Evolutionary conservation across 306 rosid genomes (phyloP), one percentile per base, ranked within the genome.

Genomic region (Carpinus viminea): DNA sequence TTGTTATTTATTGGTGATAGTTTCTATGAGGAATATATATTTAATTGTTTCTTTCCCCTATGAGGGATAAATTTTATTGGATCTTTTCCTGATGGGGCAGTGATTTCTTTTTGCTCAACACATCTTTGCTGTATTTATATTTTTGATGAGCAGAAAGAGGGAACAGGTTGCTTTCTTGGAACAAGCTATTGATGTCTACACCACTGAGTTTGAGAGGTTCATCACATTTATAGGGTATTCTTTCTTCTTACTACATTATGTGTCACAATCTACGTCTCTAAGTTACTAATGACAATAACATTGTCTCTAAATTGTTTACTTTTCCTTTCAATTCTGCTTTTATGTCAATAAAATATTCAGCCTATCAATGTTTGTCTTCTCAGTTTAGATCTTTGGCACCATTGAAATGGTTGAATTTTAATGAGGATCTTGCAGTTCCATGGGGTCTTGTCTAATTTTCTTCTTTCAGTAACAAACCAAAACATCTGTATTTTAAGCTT

Each of bases 181-280:
- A 81, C 84, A 87, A 85, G 93, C 96, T 83, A 85, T 90, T 82
- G 88, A 90, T 74, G 88, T 93, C 83, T 95, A 92, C 77, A 53
- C 93, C 76, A 72, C 68, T 59, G 98, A 95, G 84, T 88, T 92
- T 78, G 89, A 85, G 86, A 88, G 98, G 89, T 92, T 92, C 85
- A 75, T 92, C 50, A 83, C 73, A 50, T 95, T 95, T 74, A 88
- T 93, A 74, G 84, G 98, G 98, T 95, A 88, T 31, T 71, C 46
- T 68, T 75, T 17, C 55, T 76, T 65, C 17, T 74, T 83, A 51
- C 9, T 80, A 43, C 72, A 77, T 71, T 74, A 57, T 48, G 31
- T 18, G 28, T 68, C 43, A 1, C 59, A 17, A 47, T 75, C 70
- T 59, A 55, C 20, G 48, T 68, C 73, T 18, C 34, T 73, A 17